phyloP scores from a whole-genome alignment of 2,329 filamentous ascomycete genomes.

The Esteya vermicola region DNA sequence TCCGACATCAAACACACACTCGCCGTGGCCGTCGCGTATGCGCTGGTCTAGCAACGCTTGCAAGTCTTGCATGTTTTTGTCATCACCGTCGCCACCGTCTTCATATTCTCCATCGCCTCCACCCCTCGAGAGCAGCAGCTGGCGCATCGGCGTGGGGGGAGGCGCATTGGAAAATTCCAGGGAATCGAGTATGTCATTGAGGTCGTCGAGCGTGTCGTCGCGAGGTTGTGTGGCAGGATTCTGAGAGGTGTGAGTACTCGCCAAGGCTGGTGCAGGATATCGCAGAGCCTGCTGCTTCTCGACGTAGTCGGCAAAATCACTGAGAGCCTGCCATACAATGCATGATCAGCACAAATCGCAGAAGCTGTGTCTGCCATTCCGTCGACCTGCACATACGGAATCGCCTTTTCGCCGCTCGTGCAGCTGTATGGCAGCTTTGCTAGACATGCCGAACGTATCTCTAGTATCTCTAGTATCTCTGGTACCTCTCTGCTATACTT shows the following conservation, averaged over 20 bases:
- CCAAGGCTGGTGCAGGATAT: too few relatives aligned
- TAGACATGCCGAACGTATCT: slow-evolving; percentile 28
- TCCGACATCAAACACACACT: slow-evolving; percentile 83
- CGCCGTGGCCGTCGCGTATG: slow-evolving; percentile 71
- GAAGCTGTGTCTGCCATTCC: background rate
- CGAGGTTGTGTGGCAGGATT: slow-evolving; percentile 1
- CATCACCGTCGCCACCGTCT: slow-evolving; percentile 35
- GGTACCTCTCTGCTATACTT: too few relatives aligned
- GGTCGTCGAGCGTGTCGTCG: slow-evolving; percentile 49
- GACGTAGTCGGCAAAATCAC: slow-evolving; percentile 95
- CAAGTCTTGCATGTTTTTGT: slow-evolving; percentile 48
- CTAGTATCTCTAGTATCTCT: too few relatives aligned
- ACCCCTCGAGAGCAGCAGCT: slow-evolving; percentile 63
- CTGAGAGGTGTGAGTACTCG: too few relatives aligned
- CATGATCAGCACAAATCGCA: background rate
- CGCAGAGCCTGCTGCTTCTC: slow-evolving; percentile 78
- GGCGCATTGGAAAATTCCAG: slow-evolving; percentile 65
- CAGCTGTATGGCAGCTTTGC: slow-evolving; percentile 43
- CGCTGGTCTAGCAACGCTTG: slow-evolving; percentile 51
- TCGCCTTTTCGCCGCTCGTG: slow-evolving; percentile 81
- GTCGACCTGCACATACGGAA: slow-evolving; percentile 59
- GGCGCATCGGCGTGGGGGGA: slow-evolving; percentile 54
- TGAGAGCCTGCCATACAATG: slow-evolving; percentile 47
- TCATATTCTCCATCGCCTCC: slow-evolving; percentile 8
- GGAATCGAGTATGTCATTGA: slow-evolving; percentile 84